Evolutionary conservation across 371 early-diverging fungal genomes (phyloP), one percentile per base, ranked within the genome.

Genomic region (Blakeslea trispora): DNA sequence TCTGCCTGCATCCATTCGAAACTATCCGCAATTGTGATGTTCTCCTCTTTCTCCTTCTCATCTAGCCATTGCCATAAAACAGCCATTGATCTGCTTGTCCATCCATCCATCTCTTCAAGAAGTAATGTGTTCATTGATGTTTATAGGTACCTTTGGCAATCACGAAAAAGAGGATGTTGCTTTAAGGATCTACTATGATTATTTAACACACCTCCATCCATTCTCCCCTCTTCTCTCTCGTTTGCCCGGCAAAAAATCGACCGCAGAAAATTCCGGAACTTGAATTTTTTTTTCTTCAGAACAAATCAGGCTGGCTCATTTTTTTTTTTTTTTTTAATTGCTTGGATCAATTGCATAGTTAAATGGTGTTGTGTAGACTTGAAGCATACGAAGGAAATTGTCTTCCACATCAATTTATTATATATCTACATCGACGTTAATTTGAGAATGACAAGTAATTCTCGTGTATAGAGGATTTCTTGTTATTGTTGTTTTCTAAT

Each of bases 151-250:
- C 45, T 32, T 39, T 51, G 52, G 59, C 47, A 40, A 45, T 52
- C 45, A 40, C 49, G 32, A 48, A 59, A 58, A 58, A 58, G 51
- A 58, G 58, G 51, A 45, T 45, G 58, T 8, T 47, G 19, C 19
- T 23, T n/a, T 47, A 47, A n/a, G 28, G 47, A 28, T 37, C 14
- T 14, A 37, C 37, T 37, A 37, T 37, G 37, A 14, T 7, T 37
- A 37, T 37, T 37, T 37, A 37, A 37, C 37, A 11, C 37, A 37
- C 11, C 37, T 11, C 37, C 14, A n/a, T n/a, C n/a, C n/a, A n/a
- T n/a, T n/a, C n/a, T n/a, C 37, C 14, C 11, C 37, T 11, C 11
- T 28, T 28, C 28, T 28, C 3, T 28, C 5, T 7, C 28, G 2
- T 37, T 6, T 37, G 37, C 37, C 37, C 37, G 37, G 37, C 14